A percentile compares a stretch with the other conserved stretches of the same genome.
These are phyloP conservation scores for Tephrocybe sp. DNA, from an alignment of 768 basidiomycete species.

Conservation along the genomic window DNA sequence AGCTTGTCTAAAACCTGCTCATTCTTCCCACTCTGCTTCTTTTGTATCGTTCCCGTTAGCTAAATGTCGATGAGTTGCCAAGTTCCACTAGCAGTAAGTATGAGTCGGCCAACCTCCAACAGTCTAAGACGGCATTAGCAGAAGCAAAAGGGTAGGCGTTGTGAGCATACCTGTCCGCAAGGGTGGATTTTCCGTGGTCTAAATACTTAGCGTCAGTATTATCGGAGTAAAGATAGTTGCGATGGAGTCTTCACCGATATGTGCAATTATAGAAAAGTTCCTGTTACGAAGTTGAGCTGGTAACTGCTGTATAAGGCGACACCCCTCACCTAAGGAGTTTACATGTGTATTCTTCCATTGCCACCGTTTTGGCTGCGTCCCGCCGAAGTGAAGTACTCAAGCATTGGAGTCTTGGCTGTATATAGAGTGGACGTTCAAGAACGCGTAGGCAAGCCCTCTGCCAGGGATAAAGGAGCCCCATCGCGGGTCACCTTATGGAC, in stretches of 20 bases:
- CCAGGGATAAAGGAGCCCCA: constrained; percentile 27
- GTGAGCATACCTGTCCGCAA: constrained; percentile 74
- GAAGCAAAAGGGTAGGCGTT: background rate
- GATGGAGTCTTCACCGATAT: constrained; percentile 63
- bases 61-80: constrained; percentile 34
- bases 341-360: constrained; percentile 65
- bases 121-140: constrained; percentile 42
- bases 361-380: constrained; percentile 34
- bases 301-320: background rate
- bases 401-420: constrained; percentile 13
- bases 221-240: background rate
- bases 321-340: constrained; percentile 63
- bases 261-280: constrained; percentile 96
- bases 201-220: constrained; percentile 5
- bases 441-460: constrained; percentile 27
- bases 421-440: constrained; percentile 15
- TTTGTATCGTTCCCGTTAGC: constrained; percentile 86
- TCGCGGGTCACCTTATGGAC: background rate
- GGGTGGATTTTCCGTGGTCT: constrained; percentile 94
- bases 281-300: constrained; percentile 32
- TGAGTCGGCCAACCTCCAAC: constrained; percentile 58
- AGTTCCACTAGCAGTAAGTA: background rate
- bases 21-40: constrained; percentile 63
- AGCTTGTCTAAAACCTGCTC: constrained; percentile 90
- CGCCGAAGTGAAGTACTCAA: constrained; percentile 31